Percentiles rank a stretch among this genome's conserved stretches.
These are phyloP conservation scores for Fusarium sp. DNA, from an alignment of 2,329 filamentous ascomycete genomes.

Conservation along the genomic window DNA sequence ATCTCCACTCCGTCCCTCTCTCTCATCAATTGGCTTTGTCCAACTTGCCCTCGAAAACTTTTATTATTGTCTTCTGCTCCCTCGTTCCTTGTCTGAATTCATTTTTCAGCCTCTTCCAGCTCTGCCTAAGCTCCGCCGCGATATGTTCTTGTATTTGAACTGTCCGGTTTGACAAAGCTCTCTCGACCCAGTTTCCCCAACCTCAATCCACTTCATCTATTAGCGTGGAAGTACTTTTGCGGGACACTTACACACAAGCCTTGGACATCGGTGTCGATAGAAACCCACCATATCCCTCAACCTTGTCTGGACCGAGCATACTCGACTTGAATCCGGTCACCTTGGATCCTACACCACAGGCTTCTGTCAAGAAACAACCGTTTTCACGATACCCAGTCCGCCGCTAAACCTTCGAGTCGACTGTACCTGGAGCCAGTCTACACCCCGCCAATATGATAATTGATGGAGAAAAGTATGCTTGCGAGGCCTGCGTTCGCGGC, in stretches of 20 bases:
- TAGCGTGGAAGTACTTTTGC: conserved; percentile 36
- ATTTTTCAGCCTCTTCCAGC: conserved; percentile 43
- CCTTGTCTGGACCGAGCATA: conserved; percentile 13
- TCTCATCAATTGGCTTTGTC: conserved; percentile 47
- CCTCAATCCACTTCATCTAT: conserved; percentile 37
- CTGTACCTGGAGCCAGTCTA: conserved; percentile 14
- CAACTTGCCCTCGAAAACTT: conserved; percentile 47
- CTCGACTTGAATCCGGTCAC: conserved; percentile 17
- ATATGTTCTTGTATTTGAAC: conserved; percentile 44
- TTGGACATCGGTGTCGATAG: conserved; percentile 30
- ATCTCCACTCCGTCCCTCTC: conserved; percentile 45
- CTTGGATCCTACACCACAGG: conserved; percentile 9
- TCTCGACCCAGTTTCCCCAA: conserved; percentile 37
- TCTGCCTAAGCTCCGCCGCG: conserved; percentile 39
- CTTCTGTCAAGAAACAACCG: conserved; percentile 5
- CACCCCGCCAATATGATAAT: conserved; percentile 72
- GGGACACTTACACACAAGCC: conserved; percentile 38
- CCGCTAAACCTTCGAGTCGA: conserved; percentile 11
- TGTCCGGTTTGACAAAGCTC: conserved; percentile 38
- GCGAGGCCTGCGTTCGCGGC: conserved; percentile 96
- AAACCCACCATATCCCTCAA: conserved; percentile 27
- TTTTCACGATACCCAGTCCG: conserved; percentile 4
- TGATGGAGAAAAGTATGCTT: conserved; percentile 97
- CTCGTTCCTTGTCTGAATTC: conserved; percentile 25
- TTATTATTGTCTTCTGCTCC: conserved; percentile 45